phyloP scores from a whole-genome alignment of 805 yeast species.

The Saccharomyces kudriavzevii region DNA sequence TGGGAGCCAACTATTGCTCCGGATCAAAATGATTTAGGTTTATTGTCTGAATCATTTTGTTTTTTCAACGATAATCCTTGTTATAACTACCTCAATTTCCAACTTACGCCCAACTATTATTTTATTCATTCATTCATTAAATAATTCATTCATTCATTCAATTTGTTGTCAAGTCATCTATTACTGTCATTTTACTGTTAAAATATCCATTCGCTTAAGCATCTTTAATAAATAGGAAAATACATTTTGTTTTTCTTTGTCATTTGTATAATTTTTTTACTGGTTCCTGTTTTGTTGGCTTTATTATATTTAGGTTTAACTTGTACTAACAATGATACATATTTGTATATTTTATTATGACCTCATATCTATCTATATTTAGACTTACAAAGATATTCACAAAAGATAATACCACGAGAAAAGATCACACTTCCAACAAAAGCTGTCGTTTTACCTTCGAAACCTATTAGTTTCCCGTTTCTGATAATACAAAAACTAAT shows the following conservation, averaged over 20 bases:
- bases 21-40: constrained; percentile 3
- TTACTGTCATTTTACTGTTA: neutral
- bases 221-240: neutral
- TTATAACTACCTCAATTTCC: neutral
- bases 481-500: too few species aligned
- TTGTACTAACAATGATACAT: neutral
- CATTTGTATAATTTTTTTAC: neutral
- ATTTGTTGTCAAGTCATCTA: neutral
- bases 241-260: neutral
- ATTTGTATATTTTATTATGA: neutral
- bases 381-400: neutral
- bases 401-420: neutral
- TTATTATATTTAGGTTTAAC: neutral
- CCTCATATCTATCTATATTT: neutral
- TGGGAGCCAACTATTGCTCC: neutral
- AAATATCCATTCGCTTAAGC: neutral
- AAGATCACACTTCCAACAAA: neutral
- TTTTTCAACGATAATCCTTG: neutral
- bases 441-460: too few species aligned
- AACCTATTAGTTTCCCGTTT: too few species aligned
- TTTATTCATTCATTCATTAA: constrained; percentile 3
- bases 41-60: neutral
- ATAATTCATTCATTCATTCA: constrained; percentile 2
- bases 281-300: neutral
- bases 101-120: constrained; percentile 3